Conservation (phyloP, 2,329 filamentous ascomycete genomes). For the Colletotrichum brevisporum region DNA sequence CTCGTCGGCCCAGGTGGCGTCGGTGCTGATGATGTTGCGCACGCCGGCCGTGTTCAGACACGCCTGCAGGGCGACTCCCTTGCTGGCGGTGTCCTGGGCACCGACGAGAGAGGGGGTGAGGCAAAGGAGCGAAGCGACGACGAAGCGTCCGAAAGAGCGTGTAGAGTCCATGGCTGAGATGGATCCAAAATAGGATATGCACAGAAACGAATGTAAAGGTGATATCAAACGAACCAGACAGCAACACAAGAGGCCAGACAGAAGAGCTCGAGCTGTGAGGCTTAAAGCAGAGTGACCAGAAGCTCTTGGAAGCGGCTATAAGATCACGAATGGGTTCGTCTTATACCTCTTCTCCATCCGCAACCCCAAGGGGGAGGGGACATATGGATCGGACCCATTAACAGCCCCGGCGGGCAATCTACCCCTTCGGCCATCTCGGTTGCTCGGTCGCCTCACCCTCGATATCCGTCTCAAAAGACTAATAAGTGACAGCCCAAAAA, state of each 20-base stretch:
- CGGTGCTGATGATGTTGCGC: slow-evolving; percentile 38
- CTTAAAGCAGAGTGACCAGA: not conserved
- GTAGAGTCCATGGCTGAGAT: slow-evolving; percentile 38
- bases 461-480: slow-evolving; percentile 19
- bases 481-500: not conserved
- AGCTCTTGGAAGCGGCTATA: not conserved
- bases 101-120: slow-evolving; percentile 31
- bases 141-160: slow-evolving; percentile 38
- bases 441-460: slow-evolving; percentile 9
- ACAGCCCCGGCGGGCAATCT: not conserved
- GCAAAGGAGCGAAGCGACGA: slow-evolving; percentile 39
- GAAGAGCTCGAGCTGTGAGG: slow-evolving; percentile 7
- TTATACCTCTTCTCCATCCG: slow-evolving; percentile 16
- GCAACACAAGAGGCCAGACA: not conserved
- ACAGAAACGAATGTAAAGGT: slow-evolving; percentile 22
- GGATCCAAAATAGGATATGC: not conserved
- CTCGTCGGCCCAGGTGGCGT: slow-evolving; percentile 32
- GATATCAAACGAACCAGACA: not conserved
- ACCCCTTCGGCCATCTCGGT: slow-evolving; percentile 6
- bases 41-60: slow-evolving; percentile 39
- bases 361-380: not conserved
- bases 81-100: slow-evolving; percentile 31
- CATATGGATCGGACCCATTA: slow-evolving; percentile 8
- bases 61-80: slow-evolving; percentile 33
- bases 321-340: slow-evolving; percentile 21